Evolutionary conservation across 495 filamentous ascomycete species (phyloP).

Genomic region (Penicillium psychrofluorescens): DNA sequence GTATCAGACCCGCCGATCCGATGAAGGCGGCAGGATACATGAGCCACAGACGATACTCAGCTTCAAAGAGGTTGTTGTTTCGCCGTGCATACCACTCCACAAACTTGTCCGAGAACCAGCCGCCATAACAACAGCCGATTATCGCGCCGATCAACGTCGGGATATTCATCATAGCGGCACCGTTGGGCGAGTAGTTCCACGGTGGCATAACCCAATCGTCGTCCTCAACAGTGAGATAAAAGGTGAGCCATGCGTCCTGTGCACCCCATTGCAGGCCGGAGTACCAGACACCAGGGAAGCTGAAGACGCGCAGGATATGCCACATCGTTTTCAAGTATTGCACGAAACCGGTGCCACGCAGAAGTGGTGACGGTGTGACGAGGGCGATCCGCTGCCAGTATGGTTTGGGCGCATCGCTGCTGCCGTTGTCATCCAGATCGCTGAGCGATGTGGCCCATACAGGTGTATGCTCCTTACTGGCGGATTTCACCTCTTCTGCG

Average conservation of each 20-base stretch:
- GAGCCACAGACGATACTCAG: constrained; percentile 29
- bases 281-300: constrained; percentile 25
- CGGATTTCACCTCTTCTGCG: too few species aligned
- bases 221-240: constrained; percentile 29
- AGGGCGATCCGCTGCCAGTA: constrained; percentile 22
- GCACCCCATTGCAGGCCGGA: constrained; percentile 29
- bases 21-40: constrained; percentile 22
- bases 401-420: constrained; percentile 2
- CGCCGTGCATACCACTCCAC: constrained; percentile 23
- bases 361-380: constrained; percentile 18
- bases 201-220: constrained; percentile 22
- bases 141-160: constrained; percentile 25
- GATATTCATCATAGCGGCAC: constrained; percentile 21
- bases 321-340: constrained; percentile 17
- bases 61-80: constrained; percentile 23
- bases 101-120: constrained; percentile 27
- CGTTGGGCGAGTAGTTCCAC: constrained; percentile 5
- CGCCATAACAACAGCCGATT: constrained; percentile 28
- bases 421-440: too few species aligned
- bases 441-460: too few species aligned
- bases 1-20: constrained; percentile 22
- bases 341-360: constrained; percentile 19
- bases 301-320: constrained; percentile 23
- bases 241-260: constrained; percentile 32
- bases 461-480: too few species aligned